Base-by-base conservation (phyloP, 2,329 filamentous ascomycete species). In the Balansia obtecta region DNA sequence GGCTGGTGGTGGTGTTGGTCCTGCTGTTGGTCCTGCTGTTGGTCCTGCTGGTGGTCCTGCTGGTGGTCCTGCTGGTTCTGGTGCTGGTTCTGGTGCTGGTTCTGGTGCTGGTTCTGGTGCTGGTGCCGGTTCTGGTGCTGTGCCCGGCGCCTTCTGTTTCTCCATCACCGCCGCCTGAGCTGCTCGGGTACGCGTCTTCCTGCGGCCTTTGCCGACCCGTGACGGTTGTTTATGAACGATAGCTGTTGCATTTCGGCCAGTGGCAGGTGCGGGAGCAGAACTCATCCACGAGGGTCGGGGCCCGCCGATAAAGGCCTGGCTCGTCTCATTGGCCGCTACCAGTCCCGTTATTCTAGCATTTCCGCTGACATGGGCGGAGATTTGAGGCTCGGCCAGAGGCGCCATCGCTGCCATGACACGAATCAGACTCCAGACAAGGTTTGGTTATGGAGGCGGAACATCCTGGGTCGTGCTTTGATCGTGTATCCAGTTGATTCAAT, bases 261-360 rank as follows among this genome's bases (percentile, higher is more conserved):
- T 18, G 32, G 16, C 15, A 18, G 50, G 27, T 13, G 46, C 5
- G 27, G 41, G 6, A 33, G 16, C 20, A 27, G 42, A 45, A 18
- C 33, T 18, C 49, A 53, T 53, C 45, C 51, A 53, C 6, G 45
- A 33, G 30, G 39, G 51, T 20, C 22, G 48, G 18, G 18, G 12
- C 12, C 48, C 45, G 38, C 48, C 51, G 37, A 53, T 53, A 16
- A 53, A 53, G 18, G 51, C 48, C 34, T 40, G 51, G 30, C 48
- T 50, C 13, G 48, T 50, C 38, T 53, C 45, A 12, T 53, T 50
- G 11, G 51, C 51, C 22, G 49, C 49, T 3, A n/a, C n/a, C 3
- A 51, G n/a, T n/a, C 18, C 13, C 9, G 18, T 40, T 49, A 32
- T 33, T 20, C 16, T 10, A 22, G 42, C 22, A 34, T 11, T 12